These are phyloP conservation scores for Fusarium hostae DNA, from an alignment of 2,329 filamentous ascomycete genomes.

Conservation along the genomic window DNA sequence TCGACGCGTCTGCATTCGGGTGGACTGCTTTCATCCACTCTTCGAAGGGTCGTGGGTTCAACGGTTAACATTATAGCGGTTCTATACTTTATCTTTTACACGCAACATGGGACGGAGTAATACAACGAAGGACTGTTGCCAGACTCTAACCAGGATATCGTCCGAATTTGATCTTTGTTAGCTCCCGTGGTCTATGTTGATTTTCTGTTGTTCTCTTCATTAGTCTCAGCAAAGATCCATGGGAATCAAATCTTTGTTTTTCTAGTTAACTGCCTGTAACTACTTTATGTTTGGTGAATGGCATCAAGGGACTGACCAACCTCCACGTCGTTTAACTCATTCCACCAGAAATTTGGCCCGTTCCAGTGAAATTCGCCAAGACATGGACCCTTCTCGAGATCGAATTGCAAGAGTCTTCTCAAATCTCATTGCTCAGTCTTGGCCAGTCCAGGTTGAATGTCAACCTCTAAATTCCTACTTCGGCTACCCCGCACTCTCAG, in stretches of 20 bases:
- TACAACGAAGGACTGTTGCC: neutral
- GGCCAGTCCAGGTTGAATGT: neutral
- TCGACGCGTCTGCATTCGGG: neutral
- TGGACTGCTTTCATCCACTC: neutral
- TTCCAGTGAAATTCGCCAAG: too few relatives aligned
- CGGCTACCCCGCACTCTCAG: constrained; percentile 23
- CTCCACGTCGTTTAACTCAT: too few relatives aligned
- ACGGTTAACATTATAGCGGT: neutral
- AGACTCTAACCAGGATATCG: neutral
- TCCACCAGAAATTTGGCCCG: too few relatives aligned
- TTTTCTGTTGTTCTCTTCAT: neutral
- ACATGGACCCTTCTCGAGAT: too few relatives aligned
- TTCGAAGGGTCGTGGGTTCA: neutral
- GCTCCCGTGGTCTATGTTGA: rapidly evolving
- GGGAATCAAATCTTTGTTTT: neutral
- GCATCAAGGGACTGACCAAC: rapidly evolving
- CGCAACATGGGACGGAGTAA: neutral
- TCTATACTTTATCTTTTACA: neutral
- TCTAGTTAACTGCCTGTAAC: neutral
- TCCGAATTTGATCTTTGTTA: too few relatives aligned
- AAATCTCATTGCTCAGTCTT: neutral
- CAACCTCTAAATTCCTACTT: neutral
- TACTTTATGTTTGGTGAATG: neutral
- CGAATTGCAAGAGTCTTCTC: neutral
- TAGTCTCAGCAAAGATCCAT: too few relatives aligned